Percentiles rank a stretch among this genome's conserved stretches.
phyloP scores from a whole-genome alignment of 768 basidiomycete genomes.

The Leccinum olivaceopallidum region DNA sequence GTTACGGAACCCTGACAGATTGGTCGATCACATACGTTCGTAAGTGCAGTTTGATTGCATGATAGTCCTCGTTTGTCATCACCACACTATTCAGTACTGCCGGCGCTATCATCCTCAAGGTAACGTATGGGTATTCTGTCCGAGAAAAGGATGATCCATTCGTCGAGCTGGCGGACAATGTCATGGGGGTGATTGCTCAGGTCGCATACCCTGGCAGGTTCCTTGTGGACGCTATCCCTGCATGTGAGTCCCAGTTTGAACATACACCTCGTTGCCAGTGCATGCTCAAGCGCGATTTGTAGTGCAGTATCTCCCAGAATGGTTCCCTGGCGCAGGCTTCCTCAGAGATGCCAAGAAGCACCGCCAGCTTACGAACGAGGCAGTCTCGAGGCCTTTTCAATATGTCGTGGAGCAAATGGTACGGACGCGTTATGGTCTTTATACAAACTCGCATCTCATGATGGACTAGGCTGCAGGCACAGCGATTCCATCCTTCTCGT shows the following conservation, averaged over 20 bases:
- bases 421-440: not conserved
- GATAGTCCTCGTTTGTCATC: not conserved
- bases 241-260: constrained; percentile 7
- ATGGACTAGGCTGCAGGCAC: constrained; percentile 16
- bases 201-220: constrained; percentile 11
- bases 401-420: constrained; percentile 51
- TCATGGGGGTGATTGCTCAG: constrained; percentile 17
- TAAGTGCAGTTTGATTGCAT: constrained; percentile 4
- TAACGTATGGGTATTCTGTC: constrained; percentile 43
- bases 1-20: constrained; percentile 13
- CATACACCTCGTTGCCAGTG: not conserved
- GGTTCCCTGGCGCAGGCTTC: constrained; percentile 39
- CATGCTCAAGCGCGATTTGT: constrained; percentile 1
- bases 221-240: constrained; percentile 26
- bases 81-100: constrained; percentile 7
- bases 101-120: constrained; percentile 35
- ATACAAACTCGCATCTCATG: not conserved
- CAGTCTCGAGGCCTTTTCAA: constrained; percentile 45
- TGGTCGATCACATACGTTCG: constrained; percentile 25
- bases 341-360: constrained; percentile 31
- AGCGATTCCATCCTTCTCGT: constrained; percentile 22
- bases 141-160: constrained; percentile 38
- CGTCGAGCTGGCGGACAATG: constrained; percentile 28
- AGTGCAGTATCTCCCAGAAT: constrained; percentile 35
- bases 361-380: constrained; percentile 30